Base-by-base conservation (phyloP, 257 asterid species). In the Solanum sejunctum region DNA sequence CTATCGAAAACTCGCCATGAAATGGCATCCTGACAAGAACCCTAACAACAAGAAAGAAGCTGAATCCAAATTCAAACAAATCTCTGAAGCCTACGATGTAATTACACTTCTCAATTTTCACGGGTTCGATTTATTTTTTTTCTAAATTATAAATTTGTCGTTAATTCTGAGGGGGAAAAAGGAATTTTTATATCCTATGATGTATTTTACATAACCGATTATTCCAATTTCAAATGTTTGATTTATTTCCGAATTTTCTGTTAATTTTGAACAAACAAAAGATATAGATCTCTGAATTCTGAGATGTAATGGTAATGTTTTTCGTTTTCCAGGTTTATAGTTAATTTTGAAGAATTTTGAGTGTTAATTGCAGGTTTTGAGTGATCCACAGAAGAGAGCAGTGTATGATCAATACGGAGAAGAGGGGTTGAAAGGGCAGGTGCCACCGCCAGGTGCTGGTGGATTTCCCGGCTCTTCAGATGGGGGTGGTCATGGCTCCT, bases 41-140 rank as follows among this genome's bases (percentile, higher is more conserved):
- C 95, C 97, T 85, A 91, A 85, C 86, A 93, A 86, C 86, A 93
- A 91, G 63, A 91, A 91, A 28, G 93, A 87, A 16, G 95, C 97
- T 61, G 97, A 91, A 79, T 89, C 95, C 86, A 92, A 92, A 90
- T 93, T 93, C 94, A 92, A 93, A 64, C 90, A 92, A 85, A 91
- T 93, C 88, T 92, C 97, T 67, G 95, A 92, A 86, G 97, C 97
- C 61, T 93, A 93, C 86, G 97, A 93, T 39, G 97, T 93, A 91
- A 71, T 71, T 71, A 10, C 55, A 71, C 12, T 21, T n/a, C 47
- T 16, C n/a, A 20, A 5, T 18, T 32, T 18, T n/a, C 81, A 43
- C 7, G n/a, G 77, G 23, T 69, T 69, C 51, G 23, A 4, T 69
- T 36, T 69, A n/a, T n/a, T 69, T 69, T 69, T 69, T 69, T 69